These are phyloP conservation scores for Ceratocystis ficicola DNA, from an alignment of 2,329 filamentous ascomycete species.

Conservation along the genomic window DNA sequence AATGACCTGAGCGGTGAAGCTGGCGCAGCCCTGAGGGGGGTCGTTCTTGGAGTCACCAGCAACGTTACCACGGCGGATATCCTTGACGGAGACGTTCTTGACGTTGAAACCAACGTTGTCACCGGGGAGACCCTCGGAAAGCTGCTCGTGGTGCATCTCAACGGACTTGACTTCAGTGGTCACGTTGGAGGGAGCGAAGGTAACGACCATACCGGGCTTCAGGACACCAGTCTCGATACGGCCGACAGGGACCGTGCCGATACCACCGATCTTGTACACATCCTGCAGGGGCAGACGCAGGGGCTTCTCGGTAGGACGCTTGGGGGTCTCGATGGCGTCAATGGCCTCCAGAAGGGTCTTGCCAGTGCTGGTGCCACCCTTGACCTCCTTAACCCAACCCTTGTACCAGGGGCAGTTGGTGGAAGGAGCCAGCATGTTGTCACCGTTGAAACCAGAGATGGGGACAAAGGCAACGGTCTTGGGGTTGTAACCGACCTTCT, in stretches of 20 bases:
- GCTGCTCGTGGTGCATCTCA: conserved; percentile 99
- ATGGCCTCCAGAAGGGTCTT: conserved; percentile 99
- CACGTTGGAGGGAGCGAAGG: conserved; percentile 95
- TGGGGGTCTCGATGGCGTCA: conserved; percentile 83
- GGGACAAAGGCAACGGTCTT: conserved; percentile 97
- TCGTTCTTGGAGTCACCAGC: conserved; percentile 99
- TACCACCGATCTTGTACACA: conserved; percentile 99
- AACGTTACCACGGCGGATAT: conserved; percentile 99
- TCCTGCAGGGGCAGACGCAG: conserved; percentile 99
- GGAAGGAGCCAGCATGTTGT: conserved; percentile 95
- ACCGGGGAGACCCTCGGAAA: conserved; percentile 84
- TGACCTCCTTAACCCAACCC: conserved; percentile 96
- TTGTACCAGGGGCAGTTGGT: conserved; percentile 99
- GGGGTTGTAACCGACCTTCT: conserved; percentile 99
- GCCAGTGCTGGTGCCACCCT: conserved; percentile 68
- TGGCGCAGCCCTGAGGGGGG: conserved; percentile 75
- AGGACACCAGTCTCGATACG: conserved; percentile 99
- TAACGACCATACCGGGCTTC: conserved; percentile 86
- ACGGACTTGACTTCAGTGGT: conserved; percentile 99
- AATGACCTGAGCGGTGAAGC: conserved; percentile 99
- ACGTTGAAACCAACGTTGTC: conserved; percentile 99
- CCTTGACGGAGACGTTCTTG: conserved; percentile 99
- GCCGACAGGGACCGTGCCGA: conserved; percentile 98
- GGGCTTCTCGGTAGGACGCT: conserved; percentile 95
- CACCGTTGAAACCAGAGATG: conserved; percentile 99